Evolutionary conservation across 352 stramenopile species (phyloP), one percentile per base, ranked within the genome.

Genomic region (Phytopythium oedochilum): DNA sequence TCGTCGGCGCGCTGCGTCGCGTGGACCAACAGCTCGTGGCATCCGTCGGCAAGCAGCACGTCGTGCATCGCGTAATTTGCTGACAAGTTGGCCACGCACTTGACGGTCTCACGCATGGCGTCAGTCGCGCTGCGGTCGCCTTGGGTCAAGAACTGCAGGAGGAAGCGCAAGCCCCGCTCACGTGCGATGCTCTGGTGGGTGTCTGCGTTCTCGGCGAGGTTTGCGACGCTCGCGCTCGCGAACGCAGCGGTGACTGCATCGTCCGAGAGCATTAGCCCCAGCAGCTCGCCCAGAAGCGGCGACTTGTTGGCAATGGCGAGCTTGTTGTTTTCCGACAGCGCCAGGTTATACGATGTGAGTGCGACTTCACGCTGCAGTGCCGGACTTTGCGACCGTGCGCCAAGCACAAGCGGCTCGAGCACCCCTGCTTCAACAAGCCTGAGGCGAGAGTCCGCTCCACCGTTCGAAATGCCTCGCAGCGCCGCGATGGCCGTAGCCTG

Each of bases 321-420:
- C 71, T 98, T 99, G 71, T 98, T 98, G 15, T 88, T 78, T 67
- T 99, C 94, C 29, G 96, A 89, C 12, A 99, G 75, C 31, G 86
- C 94, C 10, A 98, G 69, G 22, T 97, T 96, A 64, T 94, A 97
- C 2, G 95, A 35, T 7, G 92, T 92, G 59, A 96, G 88, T 1
- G 89, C 88, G 9, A 94, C 77, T 67, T 98, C 93, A 15, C 83
- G 86, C 32, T 91, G 87, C 28, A 97, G 81, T 47, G 75, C 56
- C 1, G 88, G 26, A 39, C 96, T 87, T 3, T 45, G 58, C 3
- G 80, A 93, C n/a, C 74, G 71, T 12, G 83, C 72, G 22, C 83
- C 94, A 20, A 98, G 67, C 10, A 90, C 64, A 20, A 98, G 65
- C 48, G 93, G 83, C 57, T 97, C 81, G 26, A 98, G 61, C 7